Evolutionary conservation across 495 filamentous ascomycete genomes (phyloP).

Genomic region (Paragyromitra xinjiangensis): DNA sequence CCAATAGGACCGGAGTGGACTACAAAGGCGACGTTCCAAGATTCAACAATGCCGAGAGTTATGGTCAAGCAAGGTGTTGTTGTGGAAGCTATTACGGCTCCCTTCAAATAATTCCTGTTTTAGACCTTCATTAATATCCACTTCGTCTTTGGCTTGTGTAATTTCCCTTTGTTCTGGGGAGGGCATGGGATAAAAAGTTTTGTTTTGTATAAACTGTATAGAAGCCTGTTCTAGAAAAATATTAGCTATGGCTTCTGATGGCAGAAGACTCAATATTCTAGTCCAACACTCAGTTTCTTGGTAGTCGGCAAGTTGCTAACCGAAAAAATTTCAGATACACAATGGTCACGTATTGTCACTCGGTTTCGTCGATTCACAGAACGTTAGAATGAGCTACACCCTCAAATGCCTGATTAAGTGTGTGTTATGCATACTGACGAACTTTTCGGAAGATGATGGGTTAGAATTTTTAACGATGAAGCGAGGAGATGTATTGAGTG

Average conservation of each 20-base stretch:
- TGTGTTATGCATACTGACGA: too few relatives aligned
- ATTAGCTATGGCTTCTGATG: not conserved
- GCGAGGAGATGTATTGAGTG: too few relatives aligned
- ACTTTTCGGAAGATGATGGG: too few relatives aligned
- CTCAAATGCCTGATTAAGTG: too few relatives aligned
- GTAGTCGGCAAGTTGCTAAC: not conserved
- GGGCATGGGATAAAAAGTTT: not conserved
- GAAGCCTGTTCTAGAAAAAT: not conserved
- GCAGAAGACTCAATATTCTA: not conserved
- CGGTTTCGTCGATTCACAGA: too few relatives aligned
- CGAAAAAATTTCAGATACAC: too few relatives aligned
- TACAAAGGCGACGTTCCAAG: constrained; percentile 92
- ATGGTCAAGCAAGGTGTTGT: constrained; percentile 87
- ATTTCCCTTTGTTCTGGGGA: constrained; percentile 12
- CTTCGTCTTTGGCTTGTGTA: not conserved
- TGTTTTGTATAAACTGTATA: constrained; percentile 12
- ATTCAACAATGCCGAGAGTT: constrained; percentile 86
- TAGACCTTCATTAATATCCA: not conserved
- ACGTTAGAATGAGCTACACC: too few relatives aligned
- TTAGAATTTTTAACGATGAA: too few relatives aligned
- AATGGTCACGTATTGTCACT: too few relatives aligned
- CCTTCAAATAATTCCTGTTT: constrained; percentile 48
- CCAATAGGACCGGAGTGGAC: constrained; percentile 94
- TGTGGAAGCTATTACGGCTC: constrained; percentile 78
- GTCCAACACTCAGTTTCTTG: not conserved